These are phyloP conservation scores for Amphicarpaea edgeworthii DNA, from an alignment of 306 rosid species.

Conservation along the genomic window DNA sequence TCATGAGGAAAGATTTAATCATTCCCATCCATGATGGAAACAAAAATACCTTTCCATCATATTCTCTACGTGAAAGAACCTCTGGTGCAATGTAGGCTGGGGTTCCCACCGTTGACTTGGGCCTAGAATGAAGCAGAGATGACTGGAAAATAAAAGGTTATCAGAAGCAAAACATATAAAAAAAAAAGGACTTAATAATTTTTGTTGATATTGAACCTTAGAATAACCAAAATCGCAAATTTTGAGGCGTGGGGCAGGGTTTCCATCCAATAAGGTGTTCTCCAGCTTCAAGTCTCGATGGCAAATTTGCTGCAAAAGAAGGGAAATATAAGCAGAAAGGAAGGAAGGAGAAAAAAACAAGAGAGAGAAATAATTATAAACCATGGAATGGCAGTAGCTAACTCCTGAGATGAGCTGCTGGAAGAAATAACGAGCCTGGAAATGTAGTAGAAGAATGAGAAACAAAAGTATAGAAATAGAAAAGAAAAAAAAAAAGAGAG, in stretches of 20 bases:
- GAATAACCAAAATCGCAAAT: conserved; percentile 94
- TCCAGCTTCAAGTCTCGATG: conserved; percentile 89
- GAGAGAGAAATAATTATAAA: conserved; percentile 35
- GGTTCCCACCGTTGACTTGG: conserved; percentile 86
- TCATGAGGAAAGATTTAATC: conserved; percentile 33
- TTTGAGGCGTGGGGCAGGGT: conserved; percentile 89
- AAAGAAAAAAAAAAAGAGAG: conserved; percentile 29
- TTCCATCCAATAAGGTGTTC: conserved; percentile 84
- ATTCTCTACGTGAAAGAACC: conserved; percentile 87
- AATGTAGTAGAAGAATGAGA: conserved; percentile 36
- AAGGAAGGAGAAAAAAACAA: conserved; percentile 5
- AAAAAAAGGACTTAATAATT: conserved; percentile 17
- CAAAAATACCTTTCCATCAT: conserved; percentile 82
- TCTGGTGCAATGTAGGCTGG: conserved; percentile 94
- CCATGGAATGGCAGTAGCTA: conserved; percentile 85
- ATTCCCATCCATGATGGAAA: conserved; percentile 24
- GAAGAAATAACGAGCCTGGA: conserved; percentile 89
- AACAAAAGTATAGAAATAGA: conserved; percentile 34
- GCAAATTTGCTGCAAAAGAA: conserved; percentile 76
- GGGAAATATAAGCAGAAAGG: conserved; percentile 13
- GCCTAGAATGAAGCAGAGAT: conserved; percentile 86
- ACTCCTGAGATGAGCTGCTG: conserved; percentile 97
- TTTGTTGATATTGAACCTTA: conserved; percentile 60
- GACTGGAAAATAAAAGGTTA: conserved; percentile 63
- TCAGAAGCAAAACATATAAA: conserved; percentile 34